A percentile compares a stretch with the other conserved stretches of the same genome.
phyloP scores from a whole-genome alignment of 352 stramenopile genomes.

The Elongisporangium prolatum region DNA sequence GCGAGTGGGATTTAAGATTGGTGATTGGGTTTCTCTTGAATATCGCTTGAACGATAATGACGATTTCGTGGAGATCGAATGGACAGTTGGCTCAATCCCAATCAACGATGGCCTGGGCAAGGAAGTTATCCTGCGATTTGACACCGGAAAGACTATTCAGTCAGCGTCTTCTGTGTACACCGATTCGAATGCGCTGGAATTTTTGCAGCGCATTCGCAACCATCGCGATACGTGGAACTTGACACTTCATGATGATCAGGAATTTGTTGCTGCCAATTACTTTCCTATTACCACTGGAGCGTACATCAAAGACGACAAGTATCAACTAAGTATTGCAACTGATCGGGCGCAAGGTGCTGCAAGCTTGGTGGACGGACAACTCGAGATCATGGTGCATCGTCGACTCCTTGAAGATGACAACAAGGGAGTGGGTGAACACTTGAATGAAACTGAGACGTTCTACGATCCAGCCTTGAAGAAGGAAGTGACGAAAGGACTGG shows the following conservation, averaged over 20 bases:
- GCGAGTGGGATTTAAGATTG: slow-evolving; percentile 74
- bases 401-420: slow-evolving; percentile 91
- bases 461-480: slow-evolving; percentile 55
- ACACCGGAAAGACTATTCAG: slow-evolving; percentile 48
- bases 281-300: slow-evolving; percentile 95
- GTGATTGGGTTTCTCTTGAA: slow-evolving; percentile 87
- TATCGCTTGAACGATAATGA: slow-evolving; percentile 84
- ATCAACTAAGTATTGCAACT: slow-evolving; percentile 85
- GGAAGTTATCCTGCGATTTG: slow-evolving; percentile 94
- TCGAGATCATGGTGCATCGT: slow-evolving; percentile 99
- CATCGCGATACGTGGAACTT: slow-evolving; percentile 89
- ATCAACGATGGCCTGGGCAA: slow-evolving; percentile 87
- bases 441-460: slow-evolving; percentile 92
- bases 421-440: slow-evolving; percentile 89
- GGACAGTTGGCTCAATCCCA: slow-evolving; percentile 80
- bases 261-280: slow-evolving; percentile 96
- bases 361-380: slow-evolving; percentile 84
- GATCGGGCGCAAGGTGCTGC: slow-evolving; percentile 92
- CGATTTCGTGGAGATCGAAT: slow-evolving; percentile 93
- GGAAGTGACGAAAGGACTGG: slow-evolving; percentile 50
- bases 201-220: slow-evolving; percentile 87
- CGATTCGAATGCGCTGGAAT: slow-evolving; percentile 96
- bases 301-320: slow-evolving; percentile 89
- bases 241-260: slow-evolving; percentile 81
- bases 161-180: slow-evolving; percentile 80